phyloP scores from a whole-genome alignment of 306 rosid species.

The Inga laurina region DNA sequence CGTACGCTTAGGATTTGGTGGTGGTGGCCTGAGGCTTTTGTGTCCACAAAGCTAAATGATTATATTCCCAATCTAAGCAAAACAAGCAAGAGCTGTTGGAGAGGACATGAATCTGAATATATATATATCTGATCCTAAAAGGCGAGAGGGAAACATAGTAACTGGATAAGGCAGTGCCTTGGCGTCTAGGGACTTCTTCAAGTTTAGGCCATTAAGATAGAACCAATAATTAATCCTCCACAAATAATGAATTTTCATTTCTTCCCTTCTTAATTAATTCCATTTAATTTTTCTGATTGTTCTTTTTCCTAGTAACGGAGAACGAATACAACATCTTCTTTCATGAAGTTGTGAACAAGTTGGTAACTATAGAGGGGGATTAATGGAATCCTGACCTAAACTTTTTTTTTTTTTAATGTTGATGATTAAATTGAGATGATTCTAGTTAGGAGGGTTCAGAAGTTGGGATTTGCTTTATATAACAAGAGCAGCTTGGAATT shows the following conservation, averaged over 20 bases:
- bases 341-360: not conserved
- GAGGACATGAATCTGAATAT: not conserved
- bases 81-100: constrained; percentile 18
- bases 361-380: not conserved
- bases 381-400: not conserved
- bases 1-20: not conserved
- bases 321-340: too few species aligned
- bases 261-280: constrained; percentile 4
- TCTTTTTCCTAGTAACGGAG: not conserved
- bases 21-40: not conserved
- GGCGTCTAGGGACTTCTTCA: constrained; percentile 13
- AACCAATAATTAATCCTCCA: not conserved
- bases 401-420: not conserved
- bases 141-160: not conserved
- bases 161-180: constrained; percentile 20
- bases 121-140: constrained; percentile 13
- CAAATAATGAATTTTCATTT: not conserved
- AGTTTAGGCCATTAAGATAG: not conserved
- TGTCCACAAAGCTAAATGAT: constrained; percentile 2
- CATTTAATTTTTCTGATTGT: not conserved
- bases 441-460: not conserved
- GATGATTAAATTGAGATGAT: not conserved
- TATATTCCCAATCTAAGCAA: constrained; percentile 12
- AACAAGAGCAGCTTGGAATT: not conserved
- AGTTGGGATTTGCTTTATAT: not conserved